phyloP scores from a whole-genome alignment of 2,329 filamentous ascomycete genomes.

The Chaetomiaceae sp. region DNA sequence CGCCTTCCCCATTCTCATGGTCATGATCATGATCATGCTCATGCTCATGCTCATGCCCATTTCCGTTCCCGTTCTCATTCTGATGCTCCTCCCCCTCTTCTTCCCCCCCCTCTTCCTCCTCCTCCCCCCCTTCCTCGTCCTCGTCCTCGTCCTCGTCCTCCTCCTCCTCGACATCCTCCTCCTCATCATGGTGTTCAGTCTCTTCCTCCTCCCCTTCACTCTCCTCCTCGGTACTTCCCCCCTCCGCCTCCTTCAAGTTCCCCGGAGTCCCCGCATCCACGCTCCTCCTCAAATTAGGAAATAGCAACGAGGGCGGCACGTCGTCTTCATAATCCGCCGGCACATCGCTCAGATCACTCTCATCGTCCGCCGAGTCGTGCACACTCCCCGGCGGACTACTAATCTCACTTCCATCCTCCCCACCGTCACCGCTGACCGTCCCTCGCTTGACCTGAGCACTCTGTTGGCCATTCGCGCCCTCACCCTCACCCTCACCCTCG shows the following conservation, averaged over 20 bases:
- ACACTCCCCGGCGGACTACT: conserved; percentile 56
- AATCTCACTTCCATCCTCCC: conserved; percentile 28
- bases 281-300: conserved; percentile 45
- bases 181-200: conserved; percentile 17
- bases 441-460: conserved; percentile 16
- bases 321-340: conserved; percentile 56
- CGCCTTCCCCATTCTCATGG: conserved; percentile 15
- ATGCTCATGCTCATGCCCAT: no score
- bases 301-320: conserved; percentile 49
- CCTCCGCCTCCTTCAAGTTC: conserved; percentile 25
- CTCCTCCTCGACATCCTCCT: conserved; percentile 18
- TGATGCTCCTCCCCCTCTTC: conserved; percentile 24
- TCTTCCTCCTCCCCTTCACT: conserved; percentile 25
- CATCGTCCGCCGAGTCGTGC: conserved; percentile 63
- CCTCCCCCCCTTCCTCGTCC: conserved; percentile 17
- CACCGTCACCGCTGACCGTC: conserved; percentile 32
- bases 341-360: conserved; percentile 65
- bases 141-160: conserved; percentile 27
- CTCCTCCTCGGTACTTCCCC: conserved; percentile 20
- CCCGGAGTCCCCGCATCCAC: conserved; percentile 31
- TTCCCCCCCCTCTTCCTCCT: conserved; percentile 9
- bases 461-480: conserved; percentile 20
- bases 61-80: conserved; percentile 14
- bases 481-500: conserved; percentile 28
- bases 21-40: conserved; percentile 19